phyloP scores from a whole-genome alignment of 2,329 filamentous ascomycete genomes.

The Tolypocladium endophyticum region DNA sequence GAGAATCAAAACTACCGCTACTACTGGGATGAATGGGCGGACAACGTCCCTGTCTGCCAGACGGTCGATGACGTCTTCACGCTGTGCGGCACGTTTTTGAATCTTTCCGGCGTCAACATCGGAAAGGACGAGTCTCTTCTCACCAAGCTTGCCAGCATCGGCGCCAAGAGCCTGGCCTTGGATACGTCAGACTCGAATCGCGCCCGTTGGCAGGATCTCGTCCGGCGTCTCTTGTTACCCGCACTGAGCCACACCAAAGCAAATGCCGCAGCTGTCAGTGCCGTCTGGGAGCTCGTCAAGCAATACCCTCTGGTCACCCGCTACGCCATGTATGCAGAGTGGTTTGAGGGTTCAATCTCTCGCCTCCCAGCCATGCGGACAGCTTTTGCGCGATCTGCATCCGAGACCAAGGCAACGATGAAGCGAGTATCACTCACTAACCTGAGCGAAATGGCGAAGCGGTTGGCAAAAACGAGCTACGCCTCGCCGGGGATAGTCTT shows the following conservation, averaged over 20 bases:
- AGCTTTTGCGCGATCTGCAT: constrained; percentile 65
- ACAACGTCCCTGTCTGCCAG: constrained; percentile 87
- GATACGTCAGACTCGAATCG: constrained; percentile 62
- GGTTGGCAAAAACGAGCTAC: constrained; percentile 84
- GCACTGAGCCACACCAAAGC: constrained; percentile 76
- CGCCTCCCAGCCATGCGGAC: constrained; percentile 65
- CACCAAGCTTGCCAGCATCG: constrained; percentile 77
- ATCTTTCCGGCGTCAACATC: constrained; percentile 79
- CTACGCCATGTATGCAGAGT: constrained; percentile 87
- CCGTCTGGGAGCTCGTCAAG: constrained; percentile 75
- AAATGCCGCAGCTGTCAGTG: constrained; percentile 76
- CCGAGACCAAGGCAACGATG: constrained; percentile 75
- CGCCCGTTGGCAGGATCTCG: constrained; percentile 73
- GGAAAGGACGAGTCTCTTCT: constrained; percentile 72
- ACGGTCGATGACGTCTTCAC: constrained; percentile 83
- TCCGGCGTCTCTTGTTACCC: constrained; percentile 76
- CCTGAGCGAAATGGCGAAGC: constrained; percentile 73
- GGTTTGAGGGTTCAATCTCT: constrained; percentile 73
- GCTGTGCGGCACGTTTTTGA: constrained; percentile 74
- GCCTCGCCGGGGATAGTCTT: constrained; percentile 88
- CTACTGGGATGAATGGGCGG: constrained; percentile 96
- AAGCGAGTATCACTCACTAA: constrained; percentile 87
- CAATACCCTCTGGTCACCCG: constrained; percentile 66
- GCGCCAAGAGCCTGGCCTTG: constrained; percentile 59
- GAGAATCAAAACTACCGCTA: constrained; percentile 78